These are phyloP conservation scores for Taiozyma sp. DNA, from an alignment of 1,139 yeast species.

Conservation along the genomic window DNA sequence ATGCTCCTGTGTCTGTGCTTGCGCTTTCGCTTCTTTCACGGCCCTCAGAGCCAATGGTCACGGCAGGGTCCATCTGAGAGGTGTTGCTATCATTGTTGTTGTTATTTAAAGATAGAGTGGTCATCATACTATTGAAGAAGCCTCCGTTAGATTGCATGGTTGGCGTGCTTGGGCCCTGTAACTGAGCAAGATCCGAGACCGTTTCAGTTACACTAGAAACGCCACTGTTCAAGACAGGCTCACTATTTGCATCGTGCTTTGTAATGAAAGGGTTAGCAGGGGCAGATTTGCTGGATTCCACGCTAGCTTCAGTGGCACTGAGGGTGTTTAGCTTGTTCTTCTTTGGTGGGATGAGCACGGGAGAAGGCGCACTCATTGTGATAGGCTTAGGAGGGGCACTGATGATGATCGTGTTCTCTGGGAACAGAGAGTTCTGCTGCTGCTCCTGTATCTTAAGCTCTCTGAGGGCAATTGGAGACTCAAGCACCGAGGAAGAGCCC, in stretches of 20 bases:
- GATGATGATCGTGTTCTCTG: background rate
- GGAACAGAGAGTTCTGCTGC: background rate
- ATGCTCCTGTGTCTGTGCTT: constrained; percentile 4
- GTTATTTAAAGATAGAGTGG: constrained; percentile 10
- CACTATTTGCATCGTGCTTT: constrained; percentile 36
- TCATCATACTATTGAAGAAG: constrained; percentile 18
- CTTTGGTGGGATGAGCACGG: constrained; percentile 10
- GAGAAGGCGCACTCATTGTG: constrained; percentile 6
- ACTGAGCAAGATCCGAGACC: constrained; percentile 12
- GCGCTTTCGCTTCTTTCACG: constrained; percentile 2
- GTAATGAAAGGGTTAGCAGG: constrained; percentile 63
- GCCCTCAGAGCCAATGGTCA: background rate
- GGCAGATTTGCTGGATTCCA: constrained; percentile 32
- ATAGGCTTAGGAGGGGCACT: constrained; percentile 9
- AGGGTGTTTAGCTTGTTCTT: constrained; percentile 3
- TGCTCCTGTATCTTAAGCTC: background rate
- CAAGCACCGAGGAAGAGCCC: background rate
- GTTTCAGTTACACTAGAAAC: constrained; percentile 11
- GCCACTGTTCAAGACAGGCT: constrained; percentile 3
- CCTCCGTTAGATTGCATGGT: constrained; percentile 4
- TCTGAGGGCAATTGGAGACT: background rate
- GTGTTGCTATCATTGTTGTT: background rate
- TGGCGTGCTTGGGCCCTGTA: constrained; percentile 11
- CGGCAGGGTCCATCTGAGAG: background rate
- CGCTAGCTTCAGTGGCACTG: background rate